phyloP scores from a whole-genome alignment of 331 rosid genomes.

The Acacia concinna region DNA sequence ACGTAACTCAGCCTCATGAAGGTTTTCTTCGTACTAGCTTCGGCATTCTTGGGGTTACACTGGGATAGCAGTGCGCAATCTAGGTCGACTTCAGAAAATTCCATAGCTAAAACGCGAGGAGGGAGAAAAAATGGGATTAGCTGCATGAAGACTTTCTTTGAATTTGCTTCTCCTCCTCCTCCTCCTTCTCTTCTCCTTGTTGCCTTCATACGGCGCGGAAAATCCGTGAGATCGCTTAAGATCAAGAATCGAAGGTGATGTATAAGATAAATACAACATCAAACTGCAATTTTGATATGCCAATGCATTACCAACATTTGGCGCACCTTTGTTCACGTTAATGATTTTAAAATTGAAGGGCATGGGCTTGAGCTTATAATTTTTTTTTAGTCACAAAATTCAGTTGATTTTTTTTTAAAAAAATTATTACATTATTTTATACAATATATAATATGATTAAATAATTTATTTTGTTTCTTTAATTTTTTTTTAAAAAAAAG shows the following conservation, averaged over 20 bases:
- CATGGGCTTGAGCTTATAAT: too few species aligned
- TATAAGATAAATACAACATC: background rate
- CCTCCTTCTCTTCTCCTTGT: background rate
- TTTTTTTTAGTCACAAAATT: too few species aligned
- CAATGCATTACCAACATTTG: background rate
- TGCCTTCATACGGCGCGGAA: background rate
- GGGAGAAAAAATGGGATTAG: background rate
- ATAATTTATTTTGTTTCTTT: too few species aligned
- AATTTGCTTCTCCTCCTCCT: background rate
- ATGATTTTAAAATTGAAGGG: background rate
- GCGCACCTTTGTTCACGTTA: background rate
- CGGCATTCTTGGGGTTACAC: background rate
- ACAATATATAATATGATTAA: too few species aligned
- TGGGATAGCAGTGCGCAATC: background rate
- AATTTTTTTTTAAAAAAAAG: too few species aligned
- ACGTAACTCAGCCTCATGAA: background rate
- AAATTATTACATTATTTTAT: too few species aligned
- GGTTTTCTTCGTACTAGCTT: background rate
- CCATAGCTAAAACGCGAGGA: too few species aligned
- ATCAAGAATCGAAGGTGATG: background rate
- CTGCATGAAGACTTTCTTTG: background rate
- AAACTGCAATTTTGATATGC: background rate
- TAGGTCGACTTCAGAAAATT: background rate
- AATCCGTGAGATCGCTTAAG: background rate
- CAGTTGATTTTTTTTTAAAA: too few species aligned